phyloP scores from a whole-genome alignment of 2,329 filamentous ascomycete genomes.

The Cadophora sp. region DNA sequence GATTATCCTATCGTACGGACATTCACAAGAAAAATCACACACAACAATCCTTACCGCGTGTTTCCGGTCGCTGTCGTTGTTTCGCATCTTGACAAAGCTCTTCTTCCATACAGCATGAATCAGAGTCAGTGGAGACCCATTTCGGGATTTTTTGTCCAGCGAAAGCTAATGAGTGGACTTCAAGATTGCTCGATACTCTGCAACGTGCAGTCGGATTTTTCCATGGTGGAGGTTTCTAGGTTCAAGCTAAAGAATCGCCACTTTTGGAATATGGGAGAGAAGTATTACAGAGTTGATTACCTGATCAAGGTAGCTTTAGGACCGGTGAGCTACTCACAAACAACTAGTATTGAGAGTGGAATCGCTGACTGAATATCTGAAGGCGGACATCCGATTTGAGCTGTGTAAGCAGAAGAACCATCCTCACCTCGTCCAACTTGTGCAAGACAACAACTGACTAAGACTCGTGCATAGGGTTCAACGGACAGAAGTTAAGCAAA shows the following conservation, averaged over 20 bases:
- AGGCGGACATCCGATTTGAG: neutral
- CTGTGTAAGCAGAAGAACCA: neutral
- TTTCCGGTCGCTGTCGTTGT: slow-evolving; percentile 24
- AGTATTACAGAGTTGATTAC: slow-evolving; percentile 30
- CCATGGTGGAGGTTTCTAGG: slow-evolving; percentile 18
- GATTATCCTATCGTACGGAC: slow-evolving; percentile 28
- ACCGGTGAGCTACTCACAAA: slow-evolving; percentile 7
- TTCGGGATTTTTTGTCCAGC: neutral
- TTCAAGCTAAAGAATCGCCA: slow-evolving; percentile 34
- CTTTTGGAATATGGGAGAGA: slow-evolving; percentile 26
- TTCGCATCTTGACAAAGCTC: slow-evolving; percentile 21
- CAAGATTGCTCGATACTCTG: slow-evolving; percentile 20
- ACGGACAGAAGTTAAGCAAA: slow-evolving; percentile 25
- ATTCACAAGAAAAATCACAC: slow-evolving; percentile 23
- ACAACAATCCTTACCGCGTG: slow-evolving; percentile 16
- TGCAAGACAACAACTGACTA: neutral
- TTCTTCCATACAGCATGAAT: slow-evolving; percentile 25
- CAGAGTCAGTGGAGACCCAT: slow-evolving; percentile 10
- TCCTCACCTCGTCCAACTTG: neutral
- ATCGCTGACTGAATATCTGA: neutral
- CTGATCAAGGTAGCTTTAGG: slow-evolving; percentile 28
- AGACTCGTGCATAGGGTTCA: neutral
- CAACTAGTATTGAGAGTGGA: neutral
- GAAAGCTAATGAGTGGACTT: neutral
- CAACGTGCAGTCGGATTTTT: slow-evolving; percentile 27